Percentiles rank a stretch among this genome's conserved stretches.
These are phyloP conservation scores for Chlamydomonas schloesseri DNA, from an alignment of 139 green algal species.

Conservation along the genomic window DNA sequence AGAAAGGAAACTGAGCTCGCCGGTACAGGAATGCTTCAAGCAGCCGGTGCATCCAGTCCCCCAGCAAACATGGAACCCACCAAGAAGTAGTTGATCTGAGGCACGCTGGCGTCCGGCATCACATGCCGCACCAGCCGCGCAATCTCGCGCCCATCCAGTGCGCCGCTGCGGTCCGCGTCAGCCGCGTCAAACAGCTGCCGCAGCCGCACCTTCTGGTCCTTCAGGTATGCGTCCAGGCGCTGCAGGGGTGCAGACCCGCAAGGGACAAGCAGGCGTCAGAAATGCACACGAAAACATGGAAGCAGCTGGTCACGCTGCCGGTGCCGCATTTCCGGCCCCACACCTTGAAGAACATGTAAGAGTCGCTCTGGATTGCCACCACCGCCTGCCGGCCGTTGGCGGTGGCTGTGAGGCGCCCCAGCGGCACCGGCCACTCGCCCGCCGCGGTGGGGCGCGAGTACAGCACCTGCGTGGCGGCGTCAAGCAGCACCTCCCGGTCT, in stretches of 20 bases:
- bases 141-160: constrained; percentile 54
- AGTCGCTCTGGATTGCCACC: not conserved
- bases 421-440: constrained; percentile 24
- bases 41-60: too few relatives aligned
- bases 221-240: constrained; percentile 51
- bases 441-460: constrained; percentile 9
- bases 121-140: constrained; percentile 37
- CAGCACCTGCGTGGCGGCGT: constrained; percentile 21
- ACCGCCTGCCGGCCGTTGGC: not conserved
- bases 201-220: constrained; percentile 26
- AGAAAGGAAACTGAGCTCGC: too few relatives aligned
- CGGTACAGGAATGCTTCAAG: too few relatives aligned
- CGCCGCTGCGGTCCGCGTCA: constrained; percentile 55
- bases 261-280: not conserved
- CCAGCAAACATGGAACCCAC: too few relatives aligned
- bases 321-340: too few relatives aligned
- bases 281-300: too few relatives aligned
- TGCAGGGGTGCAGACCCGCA: not conserved
- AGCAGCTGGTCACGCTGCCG: too few relatives aligned
- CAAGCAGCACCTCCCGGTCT: constrained; percentile 32
- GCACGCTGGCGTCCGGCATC: constrained; percentile 42
- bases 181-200: constrained; percentile 43
- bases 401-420: constrained; percentile 9
- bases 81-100: constrained; percentile 51
- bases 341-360: constrained; percentile 50